phyloP scores from a whole-genome alignment of 148 eudicot genomes.

The Agrostemma githago region DNA sequence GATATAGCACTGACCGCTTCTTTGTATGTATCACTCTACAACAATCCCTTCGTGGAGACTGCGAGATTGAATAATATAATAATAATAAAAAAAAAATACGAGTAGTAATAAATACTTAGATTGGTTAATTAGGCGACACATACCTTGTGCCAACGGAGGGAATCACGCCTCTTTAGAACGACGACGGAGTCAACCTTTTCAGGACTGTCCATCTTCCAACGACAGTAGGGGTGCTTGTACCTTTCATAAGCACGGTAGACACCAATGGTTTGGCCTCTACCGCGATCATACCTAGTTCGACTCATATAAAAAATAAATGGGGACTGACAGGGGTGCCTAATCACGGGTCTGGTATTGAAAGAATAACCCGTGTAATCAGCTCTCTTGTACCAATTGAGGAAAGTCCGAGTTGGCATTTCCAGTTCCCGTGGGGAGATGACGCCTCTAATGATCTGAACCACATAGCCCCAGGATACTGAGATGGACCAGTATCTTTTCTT shows the following conservation, averaged over 20 bases:
- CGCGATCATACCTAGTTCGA: conserved; percentile 29
- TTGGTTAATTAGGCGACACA: not conserved
- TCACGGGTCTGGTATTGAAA: conserved; percentile 38
- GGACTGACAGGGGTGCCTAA: conserved; percentile 36
- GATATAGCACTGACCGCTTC: conserved; percentile 30
- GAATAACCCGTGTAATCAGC: conserved; percentile 43
- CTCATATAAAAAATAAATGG: conserved; percentile 37
- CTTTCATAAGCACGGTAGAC: conserved; percentile 37
- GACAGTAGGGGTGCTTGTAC: conserved; percentile 31
- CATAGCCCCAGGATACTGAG: conserved; percentile 41
- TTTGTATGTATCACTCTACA: conserved; percentile 29
- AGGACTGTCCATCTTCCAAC: conserved; percentile 32
- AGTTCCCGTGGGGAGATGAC: conserved; percentile 36
- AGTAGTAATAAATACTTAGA: too few species aligned
- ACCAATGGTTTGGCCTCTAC: conserved; percentile 44
- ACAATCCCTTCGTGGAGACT: conserved; percentile 40
- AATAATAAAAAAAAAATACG: not conserved
- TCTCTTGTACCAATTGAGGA: conserved; percentile 38
- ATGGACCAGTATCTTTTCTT: conserved; percentile 32
- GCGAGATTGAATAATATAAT: not conserved
- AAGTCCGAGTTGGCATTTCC: conserved; percentile 42
- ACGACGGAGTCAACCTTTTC: conserved; percentile 28
- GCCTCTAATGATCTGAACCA: conserved; percentile 36
- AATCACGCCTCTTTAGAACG: conserved; percentile 27
- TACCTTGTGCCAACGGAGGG: conserved; percentile 32